These are phyloP conservation scores for Russula virescens DNA, from an alignment of 768 basidiomycete species.

Conservation along the genomic window DNA sequence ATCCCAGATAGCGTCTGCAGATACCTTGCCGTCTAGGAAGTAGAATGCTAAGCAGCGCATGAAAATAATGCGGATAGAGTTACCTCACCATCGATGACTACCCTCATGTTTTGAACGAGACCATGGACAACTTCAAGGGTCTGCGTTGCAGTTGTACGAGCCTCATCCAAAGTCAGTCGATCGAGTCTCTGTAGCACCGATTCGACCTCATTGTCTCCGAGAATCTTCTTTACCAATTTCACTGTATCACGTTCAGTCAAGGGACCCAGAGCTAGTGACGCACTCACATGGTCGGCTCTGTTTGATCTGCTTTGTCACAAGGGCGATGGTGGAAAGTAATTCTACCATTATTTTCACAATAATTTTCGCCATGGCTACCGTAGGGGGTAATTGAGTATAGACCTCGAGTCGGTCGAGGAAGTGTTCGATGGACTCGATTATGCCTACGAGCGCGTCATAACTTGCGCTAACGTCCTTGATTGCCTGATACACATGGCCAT, in stretches of 20 bases:
- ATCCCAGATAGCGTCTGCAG: background rate
- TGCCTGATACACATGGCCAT: background rate
- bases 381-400: background rate
- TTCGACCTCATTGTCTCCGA: background rate
- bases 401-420: background rate
- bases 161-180: background rate
- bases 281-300: background rate
- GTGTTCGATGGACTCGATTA: background rate
- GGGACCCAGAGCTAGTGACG: background rate
- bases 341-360: background rate
- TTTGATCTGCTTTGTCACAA: background rate
- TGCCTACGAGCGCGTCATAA: background rate
- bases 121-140: background rate
- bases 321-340: background rate
- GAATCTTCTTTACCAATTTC: background rate
- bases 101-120: background rate
- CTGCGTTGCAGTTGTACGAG: background rate
- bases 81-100: background rate
- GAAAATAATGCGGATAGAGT: background rate
- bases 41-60: background rate
- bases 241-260: background rate
- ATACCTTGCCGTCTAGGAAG: background rate
- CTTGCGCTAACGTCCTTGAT: background rate
- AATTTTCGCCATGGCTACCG: background rate
- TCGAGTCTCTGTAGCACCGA: background rate